Percentiles rank a stretch among this genome's conserved stretches.
Evolutionary conservation across 148 eudicot genomes (phyloP).

Genomic region (Fallopia convolvulus): DNA sequence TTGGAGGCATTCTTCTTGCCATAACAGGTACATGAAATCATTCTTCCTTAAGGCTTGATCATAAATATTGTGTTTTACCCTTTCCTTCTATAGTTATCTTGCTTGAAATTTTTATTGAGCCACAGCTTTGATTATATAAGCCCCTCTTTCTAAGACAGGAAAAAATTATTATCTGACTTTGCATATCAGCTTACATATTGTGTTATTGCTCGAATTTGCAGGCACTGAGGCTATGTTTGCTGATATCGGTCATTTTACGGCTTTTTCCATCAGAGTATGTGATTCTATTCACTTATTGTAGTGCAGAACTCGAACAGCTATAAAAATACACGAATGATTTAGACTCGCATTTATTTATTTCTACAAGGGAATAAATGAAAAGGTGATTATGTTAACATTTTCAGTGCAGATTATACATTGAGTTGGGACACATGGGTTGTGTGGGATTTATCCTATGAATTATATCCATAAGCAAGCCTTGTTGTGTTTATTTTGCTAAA

Average conservation of each 20-base stretch:
- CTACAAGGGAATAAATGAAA: neutral
- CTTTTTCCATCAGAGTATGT: constrained; percentile 66
- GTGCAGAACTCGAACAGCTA: neutral
- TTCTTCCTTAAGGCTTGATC: no score
- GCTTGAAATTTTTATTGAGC: neutral
- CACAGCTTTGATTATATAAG: neutral
- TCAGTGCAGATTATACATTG: neutral
- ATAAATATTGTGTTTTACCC: neutral
- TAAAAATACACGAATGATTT: neutral
- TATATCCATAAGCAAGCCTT: neutral
- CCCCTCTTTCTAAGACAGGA: neutral
- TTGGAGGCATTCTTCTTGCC: constrained; percentile 65
- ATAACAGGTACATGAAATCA: constrained; percentile 46
- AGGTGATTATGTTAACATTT: neutral
- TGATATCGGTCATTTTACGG: constrained; percentile 90
- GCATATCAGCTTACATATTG: neutral
- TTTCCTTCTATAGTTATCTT: neutral
- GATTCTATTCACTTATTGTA: neutral
- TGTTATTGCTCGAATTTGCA: constrained; percentile 27
- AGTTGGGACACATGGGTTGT: neutral
- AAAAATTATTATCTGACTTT: neutral
- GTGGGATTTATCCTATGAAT: neutral
- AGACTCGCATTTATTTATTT: neutral
- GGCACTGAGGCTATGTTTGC: constrained; percentile 99
- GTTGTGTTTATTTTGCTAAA: neutral